phyloP scores from a whole-genome alignment of 2,329 filamentous ascomycete species.

The Xylariaceae sp. region DNA sequence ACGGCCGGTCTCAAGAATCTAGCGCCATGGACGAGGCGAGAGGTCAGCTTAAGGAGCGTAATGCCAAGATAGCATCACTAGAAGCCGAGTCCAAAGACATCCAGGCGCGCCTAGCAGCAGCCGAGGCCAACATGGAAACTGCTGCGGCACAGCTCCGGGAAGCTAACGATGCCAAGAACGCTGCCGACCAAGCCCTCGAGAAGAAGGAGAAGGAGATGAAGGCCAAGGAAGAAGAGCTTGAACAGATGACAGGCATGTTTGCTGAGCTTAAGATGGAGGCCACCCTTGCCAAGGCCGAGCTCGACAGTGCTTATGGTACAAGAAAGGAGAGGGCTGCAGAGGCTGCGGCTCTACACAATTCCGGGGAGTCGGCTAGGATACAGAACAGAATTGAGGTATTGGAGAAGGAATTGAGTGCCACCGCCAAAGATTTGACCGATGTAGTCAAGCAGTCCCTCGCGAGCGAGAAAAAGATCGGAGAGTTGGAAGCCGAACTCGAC shows the following conservation, averaged over 20 bases:
- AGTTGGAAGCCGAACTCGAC: constrained; percentile 38
- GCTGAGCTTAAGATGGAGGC: constrained; percentile 65
- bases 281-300: constrained; percentile 62
- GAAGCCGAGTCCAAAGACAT: constrained; percentile 47
- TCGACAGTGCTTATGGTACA: constrained; percentile 63
- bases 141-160: constrained; percentile 43
- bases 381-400: constrained; percentile 51
- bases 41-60: constrained; percentile 47
- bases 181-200: constrained; percentile 33
- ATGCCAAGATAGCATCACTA: constrained; percentile 46
- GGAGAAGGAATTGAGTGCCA: constrained; percentile 69
- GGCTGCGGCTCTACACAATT: constrained; percentile 56
- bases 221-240: constrained; percentile 40
- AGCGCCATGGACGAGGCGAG: constrained; percentile 41
- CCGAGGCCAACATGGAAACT: constrained; percentile 43
- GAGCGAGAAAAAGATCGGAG: constrained; percentile 39
- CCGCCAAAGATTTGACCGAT: constrained; percentile 36
- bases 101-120: constrained; percentile 40
- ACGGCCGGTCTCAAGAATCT: constrained; percentile 38
- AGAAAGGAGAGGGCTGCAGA: constrained; percentile 62
- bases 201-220: constrained; percentile 46
- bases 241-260: constrained; percentile 51
- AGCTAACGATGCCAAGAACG: constrained; percentile 35
- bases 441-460: constrained; percentile 39
- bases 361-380: constrained; percentile 39